Base-by-base conservation (phyloP, 371 early-diverging fungal genomes). In the Phascolomyces articulosus region DNA sequence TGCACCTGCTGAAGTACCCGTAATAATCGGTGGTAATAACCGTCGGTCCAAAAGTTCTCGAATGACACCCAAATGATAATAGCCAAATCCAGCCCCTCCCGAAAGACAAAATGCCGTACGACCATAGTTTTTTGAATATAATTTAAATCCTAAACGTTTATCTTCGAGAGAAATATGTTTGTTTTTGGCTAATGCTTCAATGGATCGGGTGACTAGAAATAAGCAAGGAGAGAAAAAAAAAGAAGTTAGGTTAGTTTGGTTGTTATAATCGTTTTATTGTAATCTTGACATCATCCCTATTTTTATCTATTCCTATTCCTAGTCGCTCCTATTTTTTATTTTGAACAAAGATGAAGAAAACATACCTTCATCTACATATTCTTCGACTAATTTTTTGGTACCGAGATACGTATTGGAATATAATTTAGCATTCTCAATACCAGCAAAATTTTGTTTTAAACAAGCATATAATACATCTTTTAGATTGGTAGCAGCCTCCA, bases 81-180 rank as follows among this genome's bases (percentile, higher is more conserved):
- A 88, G 11, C 94, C 96, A 74, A 96, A 91, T 26, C 89, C 85
- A 0, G 94, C 96, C 51, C 97, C 97, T 16, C 97, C 97, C 9
- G 90, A 88, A 31, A 97, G 82, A 63, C 95, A 90, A 63, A 97
- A 80, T 1, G 96, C 96, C 0, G 95, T 91, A 11, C 94, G 81
- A 2, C 97, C 97, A 74, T 90, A 95, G 48, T 92, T 87, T 63
- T 89, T 85, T 40, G 87, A 86, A 40, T 89, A 86, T 26, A 91
- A 78, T 57, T 83, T 87, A 67, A 96, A 91, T 59, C 95, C 91
- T 11, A 80, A 79, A 16, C 84, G 75, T 72, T 93, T 92, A 15
- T 88, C 90, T 23, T 84, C 82, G 16, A 72, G 41, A 3, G 85
- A 62, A 23, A 90, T 67, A 28, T 70, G 55, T 23, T 70, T 60